Base-by-base conservation (phyloP, 208 protist genomes). In the Herpetomonas muscarum region DNA sequence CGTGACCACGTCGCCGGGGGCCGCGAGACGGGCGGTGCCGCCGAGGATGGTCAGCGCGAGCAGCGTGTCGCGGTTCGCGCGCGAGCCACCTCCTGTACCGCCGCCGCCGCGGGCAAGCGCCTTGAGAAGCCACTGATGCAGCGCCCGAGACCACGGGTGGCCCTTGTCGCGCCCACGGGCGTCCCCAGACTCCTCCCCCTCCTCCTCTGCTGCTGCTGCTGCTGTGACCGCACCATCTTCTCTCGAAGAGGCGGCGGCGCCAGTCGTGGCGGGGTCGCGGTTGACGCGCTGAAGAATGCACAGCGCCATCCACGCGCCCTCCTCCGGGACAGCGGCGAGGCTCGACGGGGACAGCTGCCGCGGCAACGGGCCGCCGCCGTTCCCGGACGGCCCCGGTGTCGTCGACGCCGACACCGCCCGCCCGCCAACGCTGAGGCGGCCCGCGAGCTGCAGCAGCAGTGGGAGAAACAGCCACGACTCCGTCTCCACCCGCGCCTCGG, bases 251-350 rank as follows among this genome's bases (percentile, higher is more conserved):
- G n/a, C n/a, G n/a, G n/a, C n/a, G n/a, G n/a, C n/a, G n/a, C 26
- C 5, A 24, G 26, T 42, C 25, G 36, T 52, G 42, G 17, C 26
- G 13, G 42, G 45, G 32, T 64, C 50, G 36, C 28, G 71, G 69
- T 85, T 87, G 24, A 91, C 74, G 21, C 67, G 70, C 68, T 94
- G 88, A 48, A 94, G 60, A 37, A 94, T 66, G 19, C 77, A 59
- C 47, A 94, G 28, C 3, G 85, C 80, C 32, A 86, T 76, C 80
- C 85, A 90, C 39, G 73, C 53, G 15, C 76, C 79, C 24, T 68
- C 30, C 48, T 82, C 76, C 34, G 69, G 41, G 51, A 78, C 17
- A 59, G 51, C 28, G 46, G 64, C 30, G 65, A 30, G 2, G 51
- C n/a, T n/a, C n/a, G n/a, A n/a, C n/a, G n/a, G n/a, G n/a, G n/a